These are phyloP conservation scores for Trichosporon inkin DNA, from an alignment of 1,284 basidiomycete genomes.

Conservation along the genomic window DNA sequence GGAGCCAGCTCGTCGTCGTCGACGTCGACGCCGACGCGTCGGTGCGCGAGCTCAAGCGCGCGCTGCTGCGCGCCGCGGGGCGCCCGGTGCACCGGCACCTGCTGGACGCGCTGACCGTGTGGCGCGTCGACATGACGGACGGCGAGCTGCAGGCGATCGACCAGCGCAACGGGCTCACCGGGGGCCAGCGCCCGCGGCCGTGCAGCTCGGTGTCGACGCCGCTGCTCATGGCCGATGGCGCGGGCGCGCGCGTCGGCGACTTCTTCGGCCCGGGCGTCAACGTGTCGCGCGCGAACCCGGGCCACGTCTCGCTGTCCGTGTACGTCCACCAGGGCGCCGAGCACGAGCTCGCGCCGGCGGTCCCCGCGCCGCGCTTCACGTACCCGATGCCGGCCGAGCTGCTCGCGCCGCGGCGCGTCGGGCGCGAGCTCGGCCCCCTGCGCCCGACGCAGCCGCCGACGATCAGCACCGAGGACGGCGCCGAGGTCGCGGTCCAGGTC, in stretches of 20 bases:
- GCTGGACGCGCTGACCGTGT: conserved; percentile 34
- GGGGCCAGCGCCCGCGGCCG: conserved; percentile 46
- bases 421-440: neutral
- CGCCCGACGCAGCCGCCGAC: neutral
- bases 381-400: conserved; percentile 19
- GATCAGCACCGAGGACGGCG: conserved; percentile 2
- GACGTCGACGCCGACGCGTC: conserved; percentile 33
- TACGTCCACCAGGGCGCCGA: conserved; percentile 34
- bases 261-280: conserved; percentile 33
- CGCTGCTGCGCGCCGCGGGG: conserved; percentile 34
- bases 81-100: conserved; percentile 16
- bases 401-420: neutral
- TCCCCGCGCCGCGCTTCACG: conserved; percentile 18
- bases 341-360: conserved; percentile 12
- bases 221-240: neutral
- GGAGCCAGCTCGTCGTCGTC: conserved; percentile 29
- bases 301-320: conserved; percentile 39
- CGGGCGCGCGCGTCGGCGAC: conserved; percentile 24
- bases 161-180: conserved; percentile 34
- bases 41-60: conserved; percentile 38
- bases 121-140: conserved; percentile 45
- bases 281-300: conserved; percentile 29
- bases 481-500: neutral
- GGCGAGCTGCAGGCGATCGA: conserved; percentile 44
- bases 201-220: conserved; percentile 17